Percentiles rank a stretch among this genome's conserved stretches.
phyloP scores from a whole-genome alignment of 129 eudicot species.

The Saussurea involucrata region DNA sequence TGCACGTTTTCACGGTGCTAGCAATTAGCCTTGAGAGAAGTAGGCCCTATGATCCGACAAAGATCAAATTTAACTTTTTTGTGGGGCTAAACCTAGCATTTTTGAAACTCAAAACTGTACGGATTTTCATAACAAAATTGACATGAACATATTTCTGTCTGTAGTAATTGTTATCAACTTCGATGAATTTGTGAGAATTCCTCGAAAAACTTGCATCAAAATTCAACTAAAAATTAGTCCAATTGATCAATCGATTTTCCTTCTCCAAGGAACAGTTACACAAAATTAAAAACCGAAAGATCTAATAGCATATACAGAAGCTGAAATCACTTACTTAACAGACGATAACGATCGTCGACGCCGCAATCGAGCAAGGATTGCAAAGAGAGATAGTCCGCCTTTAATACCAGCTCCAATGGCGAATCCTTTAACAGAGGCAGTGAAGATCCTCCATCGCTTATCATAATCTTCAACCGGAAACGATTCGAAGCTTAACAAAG shows the following conservation, averaged over 20 bases:
- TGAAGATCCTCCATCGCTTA: constrained; percentile 61
- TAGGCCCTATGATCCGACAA: background rate
- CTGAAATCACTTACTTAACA: constrained; percentile 40
- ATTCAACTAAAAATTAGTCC: background rate
- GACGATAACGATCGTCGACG: constrained; percentile 49
- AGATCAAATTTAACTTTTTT: background rate
- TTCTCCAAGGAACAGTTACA: background rate
- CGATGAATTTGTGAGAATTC: background rate
- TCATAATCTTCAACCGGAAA: constrained; percentile 69
- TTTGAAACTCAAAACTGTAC: background rate
- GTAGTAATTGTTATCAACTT: background rate
- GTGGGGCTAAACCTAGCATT: background rate
- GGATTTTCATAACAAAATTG: background rate
- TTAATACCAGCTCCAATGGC: constrained; percentile 92
- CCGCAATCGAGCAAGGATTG: constrained; percentile 78
- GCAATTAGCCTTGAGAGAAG: background rate
- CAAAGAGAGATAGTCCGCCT: constrained; percentile 90
- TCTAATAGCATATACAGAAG: background rate
- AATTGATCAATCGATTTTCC: background rate
- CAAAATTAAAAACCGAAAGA: background rate
- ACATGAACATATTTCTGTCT: background rate
- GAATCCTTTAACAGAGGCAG: constrained; percentile 85
- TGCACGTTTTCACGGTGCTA: background rate
- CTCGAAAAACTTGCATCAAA: background rate
- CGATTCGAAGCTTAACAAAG: constrained; percentile 64